These are phyloP conservation scores for Lodderomyces orthopsilosis DNA, from an alignment of 1,139 yeast genomes.

Conservation along the genomic window DNA sequence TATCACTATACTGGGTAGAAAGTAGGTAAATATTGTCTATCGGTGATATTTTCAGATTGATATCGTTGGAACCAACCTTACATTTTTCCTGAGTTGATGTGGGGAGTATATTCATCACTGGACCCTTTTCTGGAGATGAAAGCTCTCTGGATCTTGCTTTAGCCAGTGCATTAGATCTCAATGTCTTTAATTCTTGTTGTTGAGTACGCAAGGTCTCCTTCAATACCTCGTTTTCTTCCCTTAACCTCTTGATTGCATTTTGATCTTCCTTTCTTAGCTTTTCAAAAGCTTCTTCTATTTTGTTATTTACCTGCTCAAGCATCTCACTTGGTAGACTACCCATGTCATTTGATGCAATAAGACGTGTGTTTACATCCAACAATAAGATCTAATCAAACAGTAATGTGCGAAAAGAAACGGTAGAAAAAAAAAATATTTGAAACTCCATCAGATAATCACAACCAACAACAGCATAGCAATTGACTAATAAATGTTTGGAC, in stretches of 20 bases:
- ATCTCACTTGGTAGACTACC: not conserved
- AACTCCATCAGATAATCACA: constrained; percentile 1
- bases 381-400: not conserved
- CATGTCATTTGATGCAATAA: constrained; percentile 3
- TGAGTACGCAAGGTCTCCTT: not conserved
- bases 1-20: constrained; percentile 19
- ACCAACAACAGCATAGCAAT: not conserved
- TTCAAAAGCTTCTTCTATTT: constrained; percentile 1
- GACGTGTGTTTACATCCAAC: not conserved
- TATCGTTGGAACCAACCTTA: not conserved
- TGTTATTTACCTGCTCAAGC: not conserved
- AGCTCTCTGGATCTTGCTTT: not conserved
- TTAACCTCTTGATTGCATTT: constrained; percentile 3
- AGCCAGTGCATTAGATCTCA: not conserved
- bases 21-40: constrained; percentile 12
- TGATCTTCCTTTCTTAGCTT: constrained; percentile 10
- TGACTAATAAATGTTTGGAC: constrained; percentile 17
- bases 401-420: not conserved
- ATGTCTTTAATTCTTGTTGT: not conserved
- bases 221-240: not conserved
- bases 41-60: constrained; percentile 4
- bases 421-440: constrained; percentile 4
- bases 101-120: not conserved
- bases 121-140: not conserved
- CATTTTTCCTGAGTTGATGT: not conserved